phyloP scores from a whole-genome alignment of 2,329 filamentous ascomycete species.

The Graphiopsis chlorocephala region DNA sequence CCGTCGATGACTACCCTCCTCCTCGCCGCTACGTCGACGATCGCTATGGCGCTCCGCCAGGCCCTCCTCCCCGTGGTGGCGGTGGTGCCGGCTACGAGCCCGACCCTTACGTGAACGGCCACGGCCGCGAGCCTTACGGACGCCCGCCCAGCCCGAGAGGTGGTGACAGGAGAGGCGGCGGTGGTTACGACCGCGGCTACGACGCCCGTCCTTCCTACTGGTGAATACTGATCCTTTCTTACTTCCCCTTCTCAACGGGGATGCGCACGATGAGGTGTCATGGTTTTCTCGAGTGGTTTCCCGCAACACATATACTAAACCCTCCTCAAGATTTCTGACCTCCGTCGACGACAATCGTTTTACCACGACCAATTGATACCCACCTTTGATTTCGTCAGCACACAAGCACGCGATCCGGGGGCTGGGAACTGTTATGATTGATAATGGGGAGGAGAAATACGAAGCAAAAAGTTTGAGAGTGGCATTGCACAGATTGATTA shows the following conservation, averaged over 20 bases:
- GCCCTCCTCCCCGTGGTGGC: conserved; percentile 34
- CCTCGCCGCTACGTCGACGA: conserved; percentile 67
- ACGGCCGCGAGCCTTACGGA: conserved; percentile 53
- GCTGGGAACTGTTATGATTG: not conserved
- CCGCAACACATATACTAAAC: conserved; percentile 15
- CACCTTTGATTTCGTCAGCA: conserved; percentile 12
- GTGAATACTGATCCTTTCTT: conserved; percentile 16
- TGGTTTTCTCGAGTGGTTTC: not conserved
- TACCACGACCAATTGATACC: conserved; percentile 12
- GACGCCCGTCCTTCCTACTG: conserved; percentile 29
- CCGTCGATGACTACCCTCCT: conserved; percentile 73
- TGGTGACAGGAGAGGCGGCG: conserved; percentile 28
- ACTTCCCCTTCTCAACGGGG: conserved; percentile 1
- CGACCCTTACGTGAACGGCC: conserved; percentile 60
- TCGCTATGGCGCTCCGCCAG: conserved; percentile 55
- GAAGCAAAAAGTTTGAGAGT: not conserved
- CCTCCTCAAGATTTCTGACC: conserved; percentile 1
- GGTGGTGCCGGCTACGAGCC: conserved; percentile 53
- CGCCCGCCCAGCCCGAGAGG: conserved; percentile 50
- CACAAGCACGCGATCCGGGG: conserved; percentile 12
- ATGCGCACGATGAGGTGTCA: not conserved
- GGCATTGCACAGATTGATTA: conserved; percentile 13
- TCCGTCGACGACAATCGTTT: conserved; percentile 12
- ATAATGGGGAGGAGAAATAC: not conserved
- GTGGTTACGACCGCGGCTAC: conserved; percentile 30